Conservation (phyloP, 2,329 filamentous ascomycete genomes). For the Fonsecaea monophora region DNA sequence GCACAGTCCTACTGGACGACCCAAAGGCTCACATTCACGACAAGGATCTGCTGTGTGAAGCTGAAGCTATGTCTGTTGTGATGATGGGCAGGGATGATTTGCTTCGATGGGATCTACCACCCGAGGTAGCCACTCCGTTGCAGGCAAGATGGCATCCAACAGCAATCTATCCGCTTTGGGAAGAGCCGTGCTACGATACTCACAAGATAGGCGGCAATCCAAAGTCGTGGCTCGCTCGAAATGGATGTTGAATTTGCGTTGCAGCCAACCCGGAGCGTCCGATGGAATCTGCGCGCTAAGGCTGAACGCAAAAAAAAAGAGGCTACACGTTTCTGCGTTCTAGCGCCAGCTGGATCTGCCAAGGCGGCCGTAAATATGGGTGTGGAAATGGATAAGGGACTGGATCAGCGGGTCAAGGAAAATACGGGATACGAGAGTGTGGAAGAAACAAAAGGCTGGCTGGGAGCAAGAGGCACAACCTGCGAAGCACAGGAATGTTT, state of each 20-base stretch:
- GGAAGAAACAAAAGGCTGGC: not conserved
- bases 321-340: not conserved
- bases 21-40: conserved; percentile 35
- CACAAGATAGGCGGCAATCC: not conserved
- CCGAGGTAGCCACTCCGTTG: not conserved
- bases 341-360: conserved; percentile 4
- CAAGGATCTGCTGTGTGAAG: conserved; percentile 27
- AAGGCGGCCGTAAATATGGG: conserved; percentile 10
- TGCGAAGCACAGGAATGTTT: conserved; percentile 3
- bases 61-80: not conserved
- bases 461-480: not conserved
- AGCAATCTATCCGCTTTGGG: not conserved
- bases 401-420: not conserved
- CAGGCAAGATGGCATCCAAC: not conserved
- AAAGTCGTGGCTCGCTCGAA: not conserved
- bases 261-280: not conserved
- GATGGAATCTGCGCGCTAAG: not conserved
- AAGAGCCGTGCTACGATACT: not conserved
- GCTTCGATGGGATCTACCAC: not conserved
- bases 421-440: conserved; percentile 26
- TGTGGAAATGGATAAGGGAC: not conserved
- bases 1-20: conserved; percentile 30
- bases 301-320: not conserved
- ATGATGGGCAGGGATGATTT: not conserved
- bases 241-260: not conserved